These are phyloP conservation scores for Rhizoctonia solani DNA, from an alignment of 1,284 basidiomycete species.

Conservation along the genomic window DNA sequence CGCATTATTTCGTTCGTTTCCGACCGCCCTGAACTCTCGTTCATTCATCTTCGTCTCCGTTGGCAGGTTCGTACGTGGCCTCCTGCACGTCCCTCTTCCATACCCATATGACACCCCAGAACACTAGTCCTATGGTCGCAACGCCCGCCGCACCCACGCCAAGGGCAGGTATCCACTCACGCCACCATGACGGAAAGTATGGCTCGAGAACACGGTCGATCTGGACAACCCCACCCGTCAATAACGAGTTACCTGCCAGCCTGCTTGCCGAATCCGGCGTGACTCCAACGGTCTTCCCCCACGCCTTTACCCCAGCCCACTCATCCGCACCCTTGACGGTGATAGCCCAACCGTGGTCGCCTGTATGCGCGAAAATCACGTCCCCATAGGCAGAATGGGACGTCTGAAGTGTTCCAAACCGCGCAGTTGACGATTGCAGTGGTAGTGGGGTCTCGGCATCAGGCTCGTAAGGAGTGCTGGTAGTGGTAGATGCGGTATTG, in stretches of 20 bases:
- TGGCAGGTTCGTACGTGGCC: constrained; percentile 82
- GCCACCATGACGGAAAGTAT: constrained; percentile 84
- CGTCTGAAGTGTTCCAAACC: constrained; percentile 20
- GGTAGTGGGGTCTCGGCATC: constrained; percentile 29
- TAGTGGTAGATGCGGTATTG: not conserved
- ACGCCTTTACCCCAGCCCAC: constrained; percentile 19
- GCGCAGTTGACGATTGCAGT: constrained; percentile 11
- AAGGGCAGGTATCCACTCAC: constrained; percentile 65
- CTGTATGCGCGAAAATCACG: constrained; percentile 16
- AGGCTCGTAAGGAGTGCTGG: constrained; percentile 11
- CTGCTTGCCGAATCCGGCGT: constrained; percentile 38
- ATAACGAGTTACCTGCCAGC: constrained; percentile 36
- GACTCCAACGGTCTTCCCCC: constrained; percentile 40
- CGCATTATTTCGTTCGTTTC: too few species aligned
- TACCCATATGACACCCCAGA: constrained; percentile 64
- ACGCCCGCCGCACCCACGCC: constrained; percentile 62
- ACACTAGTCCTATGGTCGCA: constrained; percentile 66
- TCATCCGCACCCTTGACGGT: constrained; percentile 9
- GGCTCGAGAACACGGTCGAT: constrained; percentile 85
- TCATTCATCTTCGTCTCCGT: constrained; percentile 70
- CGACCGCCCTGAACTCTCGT: constrained; percentile 36
- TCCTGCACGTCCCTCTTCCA: constrained; percentile 75
- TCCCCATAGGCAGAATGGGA: constrained; percentile 21
- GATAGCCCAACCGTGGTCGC: constrained; percentile 19
- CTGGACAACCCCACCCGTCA: constrained; percentile 81